Base-by-base conservation (phyloP, 1,284 basidiomycete genomes). In the Singerocomus inundabilis region DNA sequence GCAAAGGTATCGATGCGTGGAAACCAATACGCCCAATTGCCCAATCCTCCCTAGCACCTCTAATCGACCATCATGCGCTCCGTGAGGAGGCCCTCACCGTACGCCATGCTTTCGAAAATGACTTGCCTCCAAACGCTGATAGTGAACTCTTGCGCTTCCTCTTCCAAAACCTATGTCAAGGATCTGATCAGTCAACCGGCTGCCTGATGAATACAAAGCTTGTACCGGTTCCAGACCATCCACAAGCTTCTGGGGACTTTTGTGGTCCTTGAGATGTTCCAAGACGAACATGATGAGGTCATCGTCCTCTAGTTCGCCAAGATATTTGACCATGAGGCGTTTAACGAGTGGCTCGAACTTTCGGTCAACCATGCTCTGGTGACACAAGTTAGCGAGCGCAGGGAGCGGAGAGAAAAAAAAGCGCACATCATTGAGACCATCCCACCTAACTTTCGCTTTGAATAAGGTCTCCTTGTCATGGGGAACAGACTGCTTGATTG, bases 261-360 rank as follows among this genome's bases (percentile, higher is more conserved):
- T 94, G 62, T 88, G 87, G 54, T 91, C 90, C 63, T 89, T 87
- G 41, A 95, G 70, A 67, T 94, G 91, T 64, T 94, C 92, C 15
- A 93, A 72, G 11, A 90, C 90, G 63, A 93, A 95, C 79, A 94
- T 88, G 43, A 92, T 84, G 46, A 95, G 76, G 59, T 96, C 93
- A 53, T 91, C 89, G 58, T 91, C 88, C 54, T 92, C 90, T 55
- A 91, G 77, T 62, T 93, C 91, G 51, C 92, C 92, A 5, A 95
- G 79, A 59, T 88, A 91, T 64, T 88, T 85, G 30, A 80, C 77
- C 80, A 96, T 92, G 59, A 87, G 78, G 12, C 80, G 78, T 57
- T 87, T 88, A 21, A 92, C 81, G 38, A 93, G 72, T 26, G 88
- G 83, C 65, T 90, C 84, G 25, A 95, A 75, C 70, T 94, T 94